These are phyloP conservation scores for Alternaria sp. DNA, from an alignment of 2,329 filamentous ascomycete species.

Conservation along the genomic window DNA sequence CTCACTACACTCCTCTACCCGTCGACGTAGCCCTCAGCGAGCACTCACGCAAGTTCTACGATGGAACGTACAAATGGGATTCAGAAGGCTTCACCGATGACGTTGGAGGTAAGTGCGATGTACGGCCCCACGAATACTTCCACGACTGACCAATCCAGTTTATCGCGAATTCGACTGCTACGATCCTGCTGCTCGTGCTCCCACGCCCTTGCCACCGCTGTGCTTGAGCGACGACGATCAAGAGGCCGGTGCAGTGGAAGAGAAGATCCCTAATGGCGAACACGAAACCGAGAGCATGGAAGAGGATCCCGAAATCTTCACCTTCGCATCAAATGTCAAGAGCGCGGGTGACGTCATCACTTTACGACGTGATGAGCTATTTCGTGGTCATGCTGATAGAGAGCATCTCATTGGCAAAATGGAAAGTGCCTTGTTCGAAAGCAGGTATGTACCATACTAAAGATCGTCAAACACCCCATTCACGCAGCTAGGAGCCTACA, in stretches of 20 bases:
- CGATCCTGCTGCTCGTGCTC: slow-evolving; percentile 22
- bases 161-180: slow-evolving; percentile 26
- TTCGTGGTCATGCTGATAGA: background rate
- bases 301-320: background rate
- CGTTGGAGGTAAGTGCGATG: slow-evolving; percentile 20
- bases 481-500: background rate
- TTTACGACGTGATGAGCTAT: slow-evolving; percentile 5
- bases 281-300: background rate
- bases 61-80: slow-evolving; percentile 34
- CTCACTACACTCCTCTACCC: background rate
- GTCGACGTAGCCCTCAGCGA: slow-evolving; percentile 18
- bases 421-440: slow-evolving; percentile 15
- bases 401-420: slow-evolving; percentile 11
- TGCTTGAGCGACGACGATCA: slow-evolving; percentile 8
- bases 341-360: background rate
- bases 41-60: slow-evolving; percentile 38
- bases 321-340: background rate
- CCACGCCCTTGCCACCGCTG: slow-evolving; percentile 28
- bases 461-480: background rate
- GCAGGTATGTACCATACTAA: background rate
- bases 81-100: slow-evolving; percentile 36
- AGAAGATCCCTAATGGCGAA: too few relatives aligned
- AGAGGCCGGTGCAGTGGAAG: background rate
- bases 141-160: slow-evolving; percentile 3
- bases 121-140: background rate